These are phyloP conservation scores for Phytopythium vexans DNA, from an alignment of 352 stramenopile species.

Conservation along the genomic window DNA sequence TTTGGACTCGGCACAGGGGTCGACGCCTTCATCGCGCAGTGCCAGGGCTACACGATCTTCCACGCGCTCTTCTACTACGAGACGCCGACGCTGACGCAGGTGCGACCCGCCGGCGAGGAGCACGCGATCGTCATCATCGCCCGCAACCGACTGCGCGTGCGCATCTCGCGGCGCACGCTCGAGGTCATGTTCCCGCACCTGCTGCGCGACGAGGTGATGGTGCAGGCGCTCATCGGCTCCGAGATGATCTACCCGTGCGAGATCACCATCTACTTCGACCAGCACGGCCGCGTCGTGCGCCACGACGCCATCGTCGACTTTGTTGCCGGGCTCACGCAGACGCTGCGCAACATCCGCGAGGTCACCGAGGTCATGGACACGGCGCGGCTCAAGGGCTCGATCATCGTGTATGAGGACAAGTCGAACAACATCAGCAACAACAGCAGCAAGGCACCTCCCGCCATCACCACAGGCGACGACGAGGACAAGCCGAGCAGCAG, in stretches of 20 bases:
- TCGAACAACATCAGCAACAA: neutral
- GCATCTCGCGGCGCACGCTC: conserved; percentile 22
- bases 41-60: conserved; percentile 14
- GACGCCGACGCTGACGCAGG: conserved; percentile 8
- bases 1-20: conserved; percentile 3
- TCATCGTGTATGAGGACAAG: conserved; percentile 9
- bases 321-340: conserved; percentile 12
- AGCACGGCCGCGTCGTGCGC: conserved; percentile 16
- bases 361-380: conserved; percentile 14
- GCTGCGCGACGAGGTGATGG: conserved; percentile 23
- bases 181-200: conserved; percentile 32
- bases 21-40: conserved; percentile 20
- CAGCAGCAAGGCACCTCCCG: too few relatives aligned
- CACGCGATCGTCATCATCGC: conserved; percentile 12
- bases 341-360: conserved; percentile 11
- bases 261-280: conserved; percentile 25
- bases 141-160: conserved; percentile 9
- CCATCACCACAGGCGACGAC: neutral
- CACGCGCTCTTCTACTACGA: conserved; percentile 11
- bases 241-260: conserved; percentile 23
- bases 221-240: conserved; percentile 29
- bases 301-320: conserved; percentile 23
- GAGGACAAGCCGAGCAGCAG: neutral
- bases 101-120: conserved; percentile 1
- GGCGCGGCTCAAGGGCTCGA: conserved; percentile 10